Evolutionary conservation across 768 basidiomycete genomes (phyloP), one percentile per base, ranked within the genome.

Genomic region (Naganishia vishniacii): DNA sequence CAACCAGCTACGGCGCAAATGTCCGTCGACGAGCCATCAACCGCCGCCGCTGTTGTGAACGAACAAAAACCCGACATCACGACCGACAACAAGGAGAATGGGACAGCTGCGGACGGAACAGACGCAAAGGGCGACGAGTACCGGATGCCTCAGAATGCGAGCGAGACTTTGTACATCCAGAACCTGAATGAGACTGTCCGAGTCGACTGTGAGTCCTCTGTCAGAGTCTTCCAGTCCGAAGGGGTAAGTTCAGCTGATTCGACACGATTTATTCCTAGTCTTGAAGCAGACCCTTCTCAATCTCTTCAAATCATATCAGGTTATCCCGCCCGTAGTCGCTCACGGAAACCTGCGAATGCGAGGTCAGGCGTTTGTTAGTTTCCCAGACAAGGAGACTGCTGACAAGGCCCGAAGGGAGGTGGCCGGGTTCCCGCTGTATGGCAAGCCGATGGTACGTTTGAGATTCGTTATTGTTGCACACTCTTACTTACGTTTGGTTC

Each of bases 351-450:
- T 99, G 65, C 86, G 95, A 41, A 99, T 99, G 95, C 83, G 95
- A 41, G 95, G 95, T 16, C 95, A 99, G 79, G 95, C 95, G 3
- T 99, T 99, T 74, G 90, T 99, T 40, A 91, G 89, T 40, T 95
- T 99, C 77, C 82, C 82, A 62, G 85, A 85, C 34, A 81, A 85
- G 59, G 91, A 97, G 64, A 83, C 84, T 63, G 95, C 95, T 37
- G 81, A 83, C 72, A 88, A 86, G 77, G 94, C 94, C 7, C 81
- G 89, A 83, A 90, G 84, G 80, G 95, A 99, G 77, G 91, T 97
- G 42, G 83, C 86, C 65, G 85, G 91, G 40, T 98, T 99, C 76
- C 95, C 95, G 16, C 76, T 99, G 49, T 98, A 98, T 72, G 89
- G 89, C 4, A 94, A 94, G 76, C 91, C 95, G 1, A 93, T 99